phyloP scores from a whole-genome alignment of 345 rosid species.

The Nasturtium officinale region DNA sequence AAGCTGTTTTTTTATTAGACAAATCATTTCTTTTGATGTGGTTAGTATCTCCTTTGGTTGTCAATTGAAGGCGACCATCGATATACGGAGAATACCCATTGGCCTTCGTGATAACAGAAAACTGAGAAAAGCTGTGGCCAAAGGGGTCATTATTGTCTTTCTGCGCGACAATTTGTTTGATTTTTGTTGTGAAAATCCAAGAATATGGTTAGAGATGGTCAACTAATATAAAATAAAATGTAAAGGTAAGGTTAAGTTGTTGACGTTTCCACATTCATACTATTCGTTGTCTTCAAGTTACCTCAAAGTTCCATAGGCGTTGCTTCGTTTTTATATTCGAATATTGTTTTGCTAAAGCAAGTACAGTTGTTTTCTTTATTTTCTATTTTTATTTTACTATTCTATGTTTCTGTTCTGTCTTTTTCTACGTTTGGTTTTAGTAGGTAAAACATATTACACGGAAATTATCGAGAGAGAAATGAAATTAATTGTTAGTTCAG shows the following conservation, averaged over 20 bases:
- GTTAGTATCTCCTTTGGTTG: conserved; percentile 16
- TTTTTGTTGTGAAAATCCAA: conserved; percentile 13
- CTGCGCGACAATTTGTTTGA: not conserved
- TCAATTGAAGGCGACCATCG: conserved; percentile 33
- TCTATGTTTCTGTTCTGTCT: not conserved
- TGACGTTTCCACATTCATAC: conserved; percentile 48
- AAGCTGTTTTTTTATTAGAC: not conserved
- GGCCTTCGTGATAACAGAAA: not conserved
- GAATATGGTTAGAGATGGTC: conserved; percentile 30
- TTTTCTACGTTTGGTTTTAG: not conserved
- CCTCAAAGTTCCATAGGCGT: conserved; percentile 37
- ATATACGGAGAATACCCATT: conserved; percentile 9
- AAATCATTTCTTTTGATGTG: conserved; percentile 12
- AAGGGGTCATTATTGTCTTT: not conserved
- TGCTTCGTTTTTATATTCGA: not conserved
- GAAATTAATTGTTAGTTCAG: not conserved
- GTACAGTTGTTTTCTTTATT: not conserved
- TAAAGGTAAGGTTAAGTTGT: conserved; percentile 44
- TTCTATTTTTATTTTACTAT: not conserved
- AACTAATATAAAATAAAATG: conserved; percentile 26
- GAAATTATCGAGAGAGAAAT: not conserved
- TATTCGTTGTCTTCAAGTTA: conserved; percentile 53
- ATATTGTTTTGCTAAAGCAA: not conserved
- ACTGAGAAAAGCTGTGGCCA: not conserved
- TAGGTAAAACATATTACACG: not conserved